Base-by-base conservation (phyloP, 176 grass and related monocot species). In the Oryza punctata region DNA sequence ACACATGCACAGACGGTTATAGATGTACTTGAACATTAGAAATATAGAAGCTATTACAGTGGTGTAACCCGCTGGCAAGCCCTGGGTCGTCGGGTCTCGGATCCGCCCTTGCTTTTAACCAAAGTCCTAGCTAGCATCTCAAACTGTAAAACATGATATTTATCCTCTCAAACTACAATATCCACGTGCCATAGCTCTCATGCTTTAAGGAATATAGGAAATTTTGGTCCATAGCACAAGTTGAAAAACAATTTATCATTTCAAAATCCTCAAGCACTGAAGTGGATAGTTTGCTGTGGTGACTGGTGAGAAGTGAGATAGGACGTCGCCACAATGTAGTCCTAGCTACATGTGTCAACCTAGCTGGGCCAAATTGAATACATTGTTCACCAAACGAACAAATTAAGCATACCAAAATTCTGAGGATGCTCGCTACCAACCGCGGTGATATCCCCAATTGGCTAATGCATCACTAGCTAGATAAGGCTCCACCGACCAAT, bases 401-500 rank as follows among this genome's bases (percentile, higher is more conserved):
- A 38, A 38, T 38, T 38, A 38, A 64, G 6, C 28, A 45, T 46
- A 35, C 5, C 70, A 49, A 73, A 24, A 8, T 61, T 64, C n/a
- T 3, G 43, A 8, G 65, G 66, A 77, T 81, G 41, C 57, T 59
- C 65, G 44, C 25, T 81, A 85, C 87, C 78, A 43, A 38, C 50
- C 70, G 57, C 13, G 7, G 37, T 32, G 81, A 83, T 59, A 74
- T 32, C 4, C 41, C 82, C 79, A 33, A 35, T 70, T 81, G 70
- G 64, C 59, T 68, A 63, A 65, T 54, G 18, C 72, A 44, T 76
- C 52, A 57, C 15, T 0, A 71, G 40, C 40, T 69, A 75, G 63
- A 45, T 49, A 72, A 25, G 41, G 71, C 71, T 70, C 63, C 70
- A 64, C 77, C 18, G 71, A 76, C 77, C 70, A 85, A 57, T 76